Evolutionary conservation across 2,329 filamentous ascomycete species (phyloP), one percentile per base, ranked within the genome.

Genomic region (Cladorrhinum sp.): DNA sequence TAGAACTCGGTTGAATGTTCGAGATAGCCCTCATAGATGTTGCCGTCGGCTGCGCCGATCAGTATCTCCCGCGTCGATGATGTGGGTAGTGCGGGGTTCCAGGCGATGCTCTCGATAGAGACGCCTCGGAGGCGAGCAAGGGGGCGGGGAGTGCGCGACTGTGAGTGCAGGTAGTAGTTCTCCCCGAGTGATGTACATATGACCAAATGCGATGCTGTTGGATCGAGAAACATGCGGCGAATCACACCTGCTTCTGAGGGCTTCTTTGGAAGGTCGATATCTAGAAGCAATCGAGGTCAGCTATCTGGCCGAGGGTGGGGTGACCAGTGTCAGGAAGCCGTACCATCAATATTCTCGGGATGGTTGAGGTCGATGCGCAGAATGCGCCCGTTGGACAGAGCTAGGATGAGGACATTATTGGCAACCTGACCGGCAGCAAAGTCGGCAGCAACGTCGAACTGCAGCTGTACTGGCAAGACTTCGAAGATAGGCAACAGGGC

Each of bases 91-190:
- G 91, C 92, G 1, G 95, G 92, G 70, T 96, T 97, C 95, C 95
- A 99, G 36, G 93, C 92, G 63, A 99, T 82, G 64, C 89, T 90
- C 74, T 97, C 93, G 61, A 99, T 91, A 8, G 86, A 81, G 13
- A 97, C 91, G 25, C 92, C 92, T 68, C 93, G 93, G 57, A 99
- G 77, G 59, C 92, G 85, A 13, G 89, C 87, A 36, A 99, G 80
- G 7, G 88, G 84, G 65, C 95, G 91, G 2, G 93, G 92, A 66
- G 93, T 89, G 67, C 92, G 89, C 32, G 93, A 95, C 73, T 98
- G 93, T 10, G 92, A 93, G 74, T 99, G 95, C 9, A 99, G 89
- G 75, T 99, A 99, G 79, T 93, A 99, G 77, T 96, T 98, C 75
- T 99, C 95, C 72, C 92, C 92, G 45, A 92, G 85, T 4, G 92